Conservation (phyloP, 139 green algal genomes). For the Chlorella vulgaris region DNA sequence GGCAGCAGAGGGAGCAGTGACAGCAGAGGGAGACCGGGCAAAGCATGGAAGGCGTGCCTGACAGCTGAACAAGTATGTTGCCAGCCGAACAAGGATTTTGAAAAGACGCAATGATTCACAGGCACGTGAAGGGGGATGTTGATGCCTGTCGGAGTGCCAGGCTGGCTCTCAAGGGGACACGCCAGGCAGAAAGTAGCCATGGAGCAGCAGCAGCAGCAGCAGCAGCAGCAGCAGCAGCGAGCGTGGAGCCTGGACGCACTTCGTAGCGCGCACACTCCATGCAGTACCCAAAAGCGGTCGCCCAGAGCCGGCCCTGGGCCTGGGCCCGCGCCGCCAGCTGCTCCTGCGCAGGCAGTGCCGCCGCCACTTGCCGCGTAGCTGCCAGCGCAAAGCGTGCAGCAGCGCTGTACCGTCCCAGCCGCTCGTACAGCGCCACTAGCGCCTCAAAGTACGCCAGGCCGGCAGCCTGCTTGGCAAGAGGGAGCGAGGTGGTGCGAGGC, state of each 20-base stretch:
- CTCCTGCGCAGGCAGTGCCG: neutral
- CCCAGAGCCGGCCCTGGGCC: constrained; percentile 42
- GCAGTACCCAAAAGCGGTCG: constrained; percentile 41
- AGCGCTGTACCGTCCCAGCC: constrained; percentile 29
- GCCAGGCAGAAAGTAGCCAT: neutral
- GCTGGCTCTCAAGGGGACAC: neutral
- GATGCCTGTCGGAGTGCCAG: neutral
- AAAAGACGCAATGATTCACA: too few species aligned
- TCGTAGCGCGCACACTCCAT: constrained; percentile 32
- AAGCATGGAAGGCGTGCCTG: too few species aligned
- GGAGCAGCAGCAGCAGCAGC: neutral
- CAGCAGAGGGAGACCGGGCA: too few species aligned
- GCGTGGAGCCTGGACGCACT: neutral
- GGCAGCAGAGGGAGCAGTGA: too few species aligned
- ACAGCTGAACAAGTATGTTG: too few species aligned
- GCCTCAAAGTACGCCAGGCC: constrained; percentile 50
- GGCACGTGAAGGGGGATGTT: too few species aligned
- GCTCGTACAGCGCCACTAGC: constrained; percentile 43
- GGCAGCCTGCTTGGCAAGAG: constrained; percentile 19
- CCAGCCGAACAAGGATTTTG: too few species aligned
- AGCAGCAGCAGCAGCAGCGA: neutral
- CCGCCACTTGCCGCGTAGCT: neutral
- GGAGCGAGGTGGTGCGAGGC: too few species aligned
- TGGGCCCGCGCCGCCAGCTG: neutral
- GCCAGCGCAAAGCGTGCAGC: constrained; percentile 16